Percentiles rank a stretch among this genome's conserved stretches.
phyloP scores from a whole-genome alignment of 768 basidiomycete species.

The Infundibulicybe gibba region DNA sequence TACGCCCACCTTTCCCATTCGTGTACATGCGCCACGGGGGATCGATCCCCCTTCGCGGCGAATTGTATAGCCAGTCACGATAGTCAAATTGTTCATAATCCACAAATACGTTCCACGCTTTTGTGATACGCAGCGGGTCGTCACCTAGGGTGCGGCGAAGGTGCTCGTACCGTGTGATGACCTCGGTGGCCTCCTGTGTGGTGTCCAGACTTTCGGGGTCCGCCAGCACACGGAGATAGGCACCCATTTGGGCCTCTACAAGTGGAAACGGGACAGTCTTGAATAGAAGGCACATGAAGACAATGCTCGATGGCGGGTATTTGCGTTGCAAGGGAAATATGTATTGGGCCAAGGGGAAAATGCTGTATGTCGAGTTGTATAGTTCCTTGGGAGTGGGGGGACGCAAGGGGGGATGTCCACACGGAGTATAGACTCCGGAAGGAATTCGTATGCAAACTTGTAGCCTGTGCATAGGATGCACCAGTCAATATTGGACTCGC shows the following conservation, averaged over 20 bases:
- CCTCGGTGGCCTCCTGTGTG: slow-evolving; percentile 40
- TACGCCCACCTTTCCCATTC: slow-evolving; percentile 63
- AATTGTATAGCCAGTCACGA: slow-evolving; percentile 55
- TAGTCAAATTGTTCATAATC: slow-evolving; percentile 63
- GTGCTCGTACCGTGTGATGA: slow-evolving; percentile 44
- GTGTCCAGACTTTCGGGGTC: slow-evolving; percentile 47
- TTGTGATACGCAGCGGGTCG: slow-evolving; percentile 38
- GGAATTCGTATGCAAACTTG: slow-evolving; percentile 60
- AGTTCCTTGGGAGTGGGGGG: slow-evolving; percentile 47
- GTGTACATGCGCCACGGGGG: slow-evolving; percentile 26
- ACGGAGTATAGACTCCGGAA: slow-evolving; percentile 31
- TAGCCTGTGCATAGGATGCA: slow-evolving; percentile 81
- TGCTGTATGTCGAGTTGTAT: slow-evolving; percentile 59
- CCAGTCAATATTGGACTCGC: slow-evolving; percentile 52
- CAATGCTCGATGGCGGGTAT: slow-evolving; percentile 48
- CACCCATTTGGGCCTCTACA: slow-evolving; percentile 74
- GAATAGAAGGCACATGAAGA: slow-evolving; percentile 61
- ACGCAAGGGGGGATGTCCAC: slow-evolving; percentile 35
- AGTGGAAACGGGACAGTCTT: slow-evolving; percentile 72
- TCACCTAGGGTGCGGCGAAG: slow-evolving; percentile 30
- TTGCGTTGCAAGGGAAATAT: slow-evolving; percentile 57
- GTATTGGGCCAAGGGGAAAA: slow-evolving; percentile 72
- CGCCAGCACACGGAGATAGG: slow-evolving; percentile 51
- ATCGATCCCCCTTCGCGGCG: slow-evolving; percentile 23
- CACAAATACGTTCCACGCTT: slow-evolving; percentile 53